Evolutionary conservation across 768 basidiomycete species (phyloP), one percentile per base, ranked within the genome.

Genomic region (Gymnopilus dilepis): DNA sequence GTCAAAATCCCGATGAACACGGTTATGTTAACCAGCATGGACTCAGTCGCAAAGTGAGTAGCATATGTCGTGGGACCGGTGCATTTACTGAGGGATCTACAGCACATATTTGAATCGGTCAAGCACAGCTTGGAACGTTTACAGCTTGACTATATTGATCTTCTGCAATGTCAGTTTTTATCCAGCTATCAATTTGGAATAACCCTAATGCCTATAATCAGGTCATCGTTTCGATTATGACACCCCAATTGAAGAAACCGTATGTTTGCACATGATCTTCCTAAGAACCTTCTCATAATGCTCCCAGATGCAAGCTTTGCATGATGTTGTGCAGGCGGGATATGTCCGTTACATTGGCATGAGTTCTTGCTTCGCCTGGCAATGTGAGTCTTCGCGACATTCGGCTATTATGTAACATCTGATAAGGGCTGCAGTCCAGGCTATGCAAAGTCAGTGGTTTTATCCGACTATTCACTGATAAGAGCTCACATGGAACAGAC

Each of bases 81-180:
- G 11, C 48, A 47, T 58, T 34, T 15, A 51, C 26, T 30, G 41
- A 91, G 40, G 21, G 19, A 26, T 28, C 7, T 47, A 30, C 2
- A 60, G 86, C 86, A 88, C 67, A 91, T 94, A 42, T 93, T 94
- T 65, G 88, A 87, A 37, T 76, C 85, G 0, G 83, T 89, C 47
- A 86, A 87, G 67, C 74, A 77, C 17, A 85, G 85, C 45, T 74
- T 94, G 59, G 74, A 88, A 68, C 82, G 91, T 19, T 78, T 94
- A 2, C 87, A 91, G 48, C 72, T 91, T 31, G 91, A 92, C 58
- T 91, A 92, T 64, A 80, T 94, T 66, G 92, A 93, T 67, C 73
- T 92, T 3, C 73, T 92, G 17, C 91, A 92, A 75, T 89, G 88
- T 80, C 66, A 62, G 78, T 52, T 3, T 22, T 43, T 11, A 7